phyloP scores from a whole-genome alignment of 345 rosid genomes.

The Garcia nutans region DNA sequence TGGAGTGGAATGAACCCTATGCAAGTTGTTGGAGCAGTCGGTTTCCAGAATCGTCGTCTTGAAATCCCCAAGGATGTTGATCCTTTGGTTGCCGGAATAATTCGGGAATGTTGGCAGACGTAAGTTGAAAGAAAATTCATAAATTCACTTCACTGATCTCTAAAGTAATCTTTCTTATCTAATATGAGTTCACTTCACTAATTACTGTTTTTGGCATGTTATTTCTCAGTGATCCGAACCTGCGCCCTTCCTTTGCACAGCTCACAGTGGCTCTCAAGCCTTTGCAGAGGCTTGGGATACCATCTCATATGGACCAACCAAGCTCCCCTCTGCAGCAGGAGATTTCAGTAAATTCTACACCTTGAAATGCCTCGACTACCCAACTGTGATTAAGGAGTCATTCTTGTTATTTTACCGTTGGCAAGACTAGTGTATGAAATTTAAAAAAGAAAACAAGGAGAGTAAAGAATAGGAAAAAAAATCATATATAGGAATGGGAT shows the following conservation, averaged over 20 bases:
- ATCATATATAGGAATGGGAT: background rate
- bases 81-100: constrained; percentile 83
- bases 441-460: background rate
- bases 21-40: constrained; percentile 99
- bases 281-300: constrained; percentile 71
- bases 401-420: constrained; percentile 16
- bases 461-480: background rate
- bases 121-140: constrained; percentile 35
- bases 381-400: constrained; percentile 42
- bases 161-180: background rate
- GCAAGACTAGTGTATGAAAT: constrained; percentile 16
- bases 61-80: constrained; percentile 95
- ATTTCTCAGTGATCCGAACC: constrained; percentile 72
- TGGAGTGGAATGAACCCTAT: constrained; percentile 99
- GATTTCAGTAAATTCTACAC: constrained; percentile 60
- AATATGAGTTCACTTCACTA: constrained; percentile 4
- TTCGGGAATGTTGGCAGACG: constrained; percentile 96
- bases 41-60: constrained; percentile 94
- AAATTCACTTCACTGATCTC: background rate
- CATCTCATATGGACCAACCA: constrained; percentile 52
- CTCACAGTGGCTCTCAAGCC: constrained; percentile 70
- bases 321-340: constrained; percentile 47
- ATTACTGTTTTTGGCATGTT: background rate
- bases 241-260: constrained; percentile 85
- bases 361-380: constrained; percentile 35